These are phyloP conservation scores for Alternaria brassicicola DNA, from an alignment of 2,329 filamentous ascomycete species.

Conservation along the genomic window DNA sequence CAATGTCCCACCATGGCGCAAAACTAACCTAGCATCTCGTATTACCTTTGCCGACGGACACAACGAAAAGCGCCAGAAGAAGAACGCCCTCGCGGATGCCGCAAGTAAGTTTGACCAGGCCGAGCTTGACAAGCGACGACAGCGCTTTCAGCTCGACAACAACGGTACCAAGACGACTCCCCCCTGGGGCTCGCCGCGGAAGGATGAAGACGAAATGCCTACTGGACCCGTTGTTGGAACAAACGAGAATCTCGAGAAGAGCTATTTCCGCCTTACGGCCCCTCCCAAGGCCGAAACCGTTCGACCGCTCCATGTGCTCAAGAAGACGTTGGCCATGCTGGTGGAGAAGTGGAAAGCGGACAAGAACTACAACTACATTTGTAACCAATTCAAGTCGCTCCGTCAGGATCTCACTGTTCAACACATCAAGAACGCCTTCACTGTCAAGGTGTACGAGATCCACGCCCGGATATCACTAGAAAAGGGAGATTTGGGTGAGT, in stretches of 20 bases:
- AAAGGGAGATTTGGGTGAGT: constrained; percentile 99
- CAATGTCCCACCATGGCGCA: constrained; percentile 72
- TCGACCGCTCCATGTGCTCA: constrained; percentile 78
- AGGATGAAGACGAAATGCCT: constrained; percentile 56
- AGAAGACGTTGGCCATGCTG: constrained; percentile 83
- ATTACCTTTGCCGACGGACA: constrained; percentile 65
- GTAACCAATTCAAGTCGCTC: constrained; percentile 98
- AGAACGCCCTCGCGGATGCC: constrained; percentile 57
- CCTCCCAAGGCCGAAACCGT: constrained; percentile 88
- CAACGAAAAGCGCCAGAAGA: constrained; percentile 55
- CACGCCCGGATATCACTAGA: constrained; percentile 97
- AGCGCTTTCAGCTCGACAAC: constrained; percentile 73
- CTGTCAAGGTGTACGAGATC: constrained; percentile 94
- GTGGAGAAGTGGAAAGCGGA: constrained; percentile 95
- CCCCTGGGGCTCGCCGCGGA: constrained; percentile 55
- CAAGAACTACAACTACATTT: constrained; percentile 95
- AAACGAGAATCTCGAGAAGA: constrained; percentile 85
- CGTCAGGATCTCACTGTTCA: constrained; percentile 98
- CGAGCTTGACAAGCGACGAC: constrained; percentile 84
- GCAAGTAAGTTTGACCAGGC: constrained; percentile 90
- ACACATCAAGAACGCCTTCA: constrained; percentile 95
- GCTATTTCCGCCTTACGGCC: constrained; percentile 90
- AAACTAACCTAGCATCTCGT: constrained; percentile 75
- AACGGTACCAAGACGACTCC: constrained; percentile 61
- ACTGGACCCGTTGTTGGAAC: constrained; percentile 81